Conservation (phyloP, 2,329 filamentous ascomycete genomes). For the Clarireedia homoeocarpa region DNA sequence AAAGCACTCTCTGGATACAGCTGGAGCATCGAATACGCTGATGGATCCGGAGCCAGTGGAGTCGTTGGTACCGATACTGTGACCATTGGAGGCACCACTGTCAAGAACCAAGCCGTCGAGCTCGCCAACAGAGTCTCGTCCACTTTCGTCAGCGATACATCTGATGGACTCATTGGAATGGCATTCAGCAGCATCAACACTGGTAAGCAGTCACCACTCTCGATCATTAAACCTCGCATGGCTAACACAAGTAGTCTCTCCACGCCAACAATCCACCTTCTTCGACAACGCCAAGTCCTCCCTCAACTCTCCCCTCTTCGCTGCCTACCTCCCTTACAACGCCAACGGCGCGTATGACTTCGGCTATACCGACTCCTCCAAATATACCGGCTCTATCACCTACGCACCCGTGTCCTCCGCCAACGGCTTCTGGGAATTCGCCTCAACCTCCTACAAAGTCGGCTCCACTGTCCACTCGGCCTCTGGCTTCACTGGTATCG, state of each 20-base stretch:
- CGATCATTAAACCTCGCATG: background rate
- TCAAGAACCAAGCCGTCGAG: constrained; percentile 26
- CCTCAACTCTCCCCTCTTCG: constrained; percentile 41
- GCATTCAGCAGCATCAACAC: constrained; percentile 33
- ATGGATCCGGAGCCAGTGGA: constrained; percentile 31
- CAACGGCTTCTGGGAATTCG: constrained; percentile 44
- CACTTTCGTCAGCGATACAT: constrained; percentile 25
- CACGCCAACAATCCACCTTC: constrained; percentile 24
- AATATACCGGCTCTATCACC: constrained; percentile 44
- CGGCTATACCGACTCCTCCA: constrained; percentile 43
- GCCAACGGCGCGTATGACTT: constrained; percentile 45
- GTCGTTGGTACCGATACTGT: constrained; percentile 29
- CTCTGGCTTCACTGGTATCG: constrained; percentile 25
- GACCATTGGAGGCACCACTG: constrained; percentile 26
- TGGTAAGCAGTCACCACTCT: constrained; percentile 6
- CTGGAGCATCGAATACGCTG: constrained; percentile 28
- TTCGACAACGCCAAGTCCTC: constrained; percentile 26
- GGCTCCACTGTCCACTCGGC: constrained; percentile 37
- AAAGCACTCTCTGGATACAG: constrained; percentile 20
- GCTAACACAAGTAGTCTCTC: constrained; percentile 13
- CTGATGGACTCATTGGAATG: constrained; percentile 56
- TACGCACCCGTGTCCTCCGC: constrained; percentile 40
- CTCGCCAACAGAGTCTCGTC: constrained; percentile 26
- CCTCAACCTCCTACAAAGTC: background rate
- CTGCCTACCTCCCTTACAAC: constrained; percentile 42